Percentiles rank a stretch among this genome's conserved stretches.
phyloP scores from a whole-genome alignment of 495 filamentous ascomycete species.

The Trichoderma reesei region DNA sequence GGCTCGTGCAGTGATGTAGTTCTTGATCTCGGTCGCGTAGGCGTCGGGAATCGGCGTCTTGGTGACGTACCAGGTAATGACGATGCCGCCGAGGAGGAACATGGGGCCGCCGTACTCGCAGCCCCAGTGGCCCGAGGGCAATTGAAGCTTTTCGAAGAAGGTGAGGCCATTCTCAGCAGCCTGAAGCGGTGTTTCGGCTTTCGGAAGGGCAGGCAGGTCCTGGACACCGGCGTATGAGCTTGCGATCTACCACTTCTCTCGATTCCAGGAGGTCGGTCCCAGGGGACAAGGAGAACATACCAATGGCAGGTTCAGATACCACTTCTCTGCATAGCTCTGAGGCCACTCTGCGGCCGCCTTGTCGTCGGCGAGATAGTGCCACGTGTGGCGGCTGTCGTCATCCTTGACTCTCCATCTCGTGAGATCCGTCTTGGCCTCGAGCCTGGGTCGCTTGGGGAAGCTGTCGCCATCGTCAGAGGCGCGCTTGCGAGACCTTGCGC shows the following conservation, averaged over 20 bases:
- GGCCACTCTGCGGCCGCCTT: constrained; percentile 70
- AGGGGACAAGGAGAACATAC: constrained; percentile 14
- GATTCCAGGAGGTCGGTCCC: not conserved
- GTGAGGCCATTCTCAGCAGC: constrained; percentile 71
- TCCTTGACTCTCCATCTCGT: constrained; percentile 76
- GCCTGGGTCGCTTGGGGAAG: constrained; percentile 25
- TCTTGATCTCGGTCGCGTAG: constrained; percentile 79
- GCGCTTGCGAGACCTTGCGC: constrained; percentile 26
- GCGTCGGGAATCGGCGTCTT: constrained; percentile 76
- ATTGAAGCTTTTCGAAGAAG: constrained; percentile 85
- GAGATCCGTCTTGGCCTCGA: constrained; percentile 56
- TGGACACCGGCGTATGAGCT: constrained; percentile 24
- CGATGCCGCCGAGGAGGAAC: constrained; percentile 79
- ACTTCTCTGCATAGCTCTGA: constrained; percentile 74
- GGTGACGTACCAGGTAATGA: constrained; percentile 86
- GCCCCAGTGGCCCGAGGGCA: constrained; percentile 84
- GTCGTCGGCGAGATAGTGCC: constrained; percentile 82
- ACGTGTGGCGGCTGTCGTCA: constrained; percentile 78
- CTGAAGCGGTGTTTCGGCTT: constrained; percentile 62
- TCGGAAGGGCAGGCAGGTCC: constrained; percentile 61
- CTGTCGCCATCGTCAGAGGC: constrained; percentile 18
- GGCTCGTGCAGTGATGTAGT: constrained; percentile 84
- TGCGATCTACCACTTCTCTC: not conserved
- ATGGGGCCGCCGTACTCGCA: constrained; percentile 89
- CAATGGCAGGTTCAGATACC: constrained; percentile 59